Evolutionary conservation across 305 asterid genomes (phyloP).

Genomic region (Andrographis paniculata): DNA sequence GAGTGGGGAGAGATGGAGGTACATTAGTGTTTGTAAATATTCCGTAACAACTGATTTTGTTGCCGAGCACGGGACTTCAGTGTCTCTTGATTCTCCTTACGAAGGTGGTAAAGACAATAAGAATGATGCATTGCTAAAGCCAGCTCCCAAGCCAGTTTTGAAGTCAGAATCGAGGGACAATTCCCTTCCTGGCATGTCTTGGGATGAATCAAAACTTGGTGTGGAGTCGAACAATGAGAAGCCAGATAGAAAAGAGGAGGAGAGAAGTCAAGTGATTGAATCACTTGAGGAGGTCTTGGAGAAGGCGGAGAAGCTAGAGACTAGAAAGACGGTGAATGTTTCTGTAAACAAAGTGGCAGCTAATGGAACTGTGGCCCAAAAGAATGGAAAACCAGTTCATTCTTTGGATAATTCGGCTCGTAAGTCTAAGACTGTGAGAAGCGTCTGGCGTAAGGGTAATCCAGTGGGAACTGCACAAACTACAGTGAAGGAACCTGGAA

Average conservation of each 20-base stretch:
- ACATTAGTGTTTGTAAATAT: conserved; percentile 76
- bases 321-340: conserved; percentile 36
- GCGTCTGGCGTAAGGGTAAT: conserved; percentile 98
- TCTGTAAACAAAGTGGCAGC: conserved; percentile 35
- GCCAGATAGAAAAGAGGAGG: conserved; percentile 35
- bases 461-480: conserved; percentile 62
- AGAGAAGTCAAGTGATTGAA: conserved; percentile 62
- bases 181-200: conserved; percentile 29
- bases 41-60: conserved; percentile 66
- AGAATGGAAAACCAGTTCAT: conserved; percentile 42
- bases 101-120: conserved; percentile 40
- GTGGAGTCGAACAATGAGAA: conserved; percentile 32
- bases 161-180: conserved; percentile 42
- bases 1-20: conserved; percentile 63
- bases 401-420: conserved; percentile 28
- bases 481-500: conserved; percentile 47
- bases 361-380: conserved; percentile 30
- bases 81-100: conserved; percentile 65
- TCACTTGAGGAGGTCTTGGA: conserved; percentile 86
- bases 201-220: conserved; percentile 32
- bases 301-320: conserved; percentile 86
- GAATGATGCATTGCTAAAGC: conserved; percentile 57
- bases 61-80: conserved; percentile 66
- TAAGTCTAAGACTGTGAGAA: conserved; percentile 55
- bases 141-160: conserved; percentile 78